Base-by-base conservation (phyloP, 2,329 filamentous ascomycete genomes). In the Basipetospora chlamydospora region DNA sequence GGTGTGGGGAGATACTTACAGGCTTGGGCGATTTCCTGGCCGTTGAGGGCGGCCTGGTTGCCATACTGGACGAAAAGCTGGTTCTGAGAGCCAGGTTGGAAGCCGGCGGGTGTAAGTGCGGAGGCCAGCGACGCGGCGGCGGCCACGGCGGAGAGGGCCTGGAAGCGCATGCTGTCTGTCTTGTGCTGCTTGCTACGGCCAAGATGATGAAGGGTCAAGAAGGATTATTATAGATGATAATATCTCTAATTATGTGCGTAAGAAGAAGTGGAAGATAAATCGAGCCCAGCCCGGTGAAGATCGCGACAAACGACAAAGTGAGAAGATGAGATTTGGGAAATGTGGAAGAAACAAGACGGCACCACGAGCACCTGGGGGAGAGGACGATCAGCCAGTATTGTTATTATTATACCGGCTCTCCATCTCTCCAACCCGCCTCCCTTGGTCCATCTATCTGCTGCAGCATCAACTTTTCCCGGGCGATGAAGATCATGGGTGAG, bases 41-140 rank as follows among this genome's bases (percentile, higher is more conserved):
- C 62, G 39, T 57, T 56, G 15, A 52, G 45, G 6, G 59, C 53
- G 12, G 53, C 46, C n/a, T 53, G 46, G 37, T 47, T 51, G 28
- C 50, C 52, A 41, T 53, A 66, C 10, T 52, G 49, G 10, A 65
- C 59, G n/a, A 61, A 46, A 28, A 64, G 53, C 39, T 55, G 46
- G 22, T 44, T 53, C 23, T 53, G 47, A n/a, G 52, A 49, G 12
- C 48, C 47, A 1, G 63, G 63, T 32, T 49, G 42, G 44, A 65
- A 66, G 18, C 59, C 58, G 8, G 47, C 32, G 4, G 63, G 62
- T 10, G 62, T 64, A 7, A 49, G 48, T 8, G 60, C 63, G 20
- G 58, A 47, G 16, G 51, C 48, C 26, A 50, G 38, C 23, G 56
- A 49, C 29, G 52, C 52, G 25, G 53, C 52, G 34, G 49, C 50